Evolutionary conservation across 805 yeast species (phyloP), one percentile per base, ranked within the genome.

Genomic region (Maudiozyma serrabonitensis): DNA sequence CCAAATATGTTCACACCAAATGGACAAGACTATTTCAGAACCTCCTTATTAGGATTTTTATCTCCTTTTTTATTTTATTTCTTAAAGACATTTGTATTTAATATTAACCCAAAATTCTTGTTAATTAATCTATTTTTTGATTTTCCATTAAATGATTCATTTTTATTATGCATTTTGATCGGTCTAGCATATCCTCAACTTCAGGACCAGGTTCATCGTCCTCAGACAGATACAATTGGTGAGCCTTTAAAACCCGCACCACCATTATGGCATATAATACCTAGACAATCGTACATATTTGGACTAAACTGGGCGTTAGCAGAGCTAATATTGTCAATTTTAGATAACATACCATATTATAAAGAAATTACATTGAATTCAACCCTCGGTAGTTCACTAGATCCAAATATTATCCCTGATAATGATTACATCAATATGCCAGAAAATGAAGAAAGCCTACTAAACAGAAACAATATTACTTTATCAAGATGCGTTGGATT

Each of bases 151-250:
- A 65, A 71, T 53, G 68, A 68, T 45, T 64, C 69, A 68, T 55
- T 69, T 41, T 61, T 66, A 52, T 63, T 72, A 38, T 50, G 67
- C 37, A 64, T 71, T 2, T 49, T 72, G 7, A 55, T 69, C 16
- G 58, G 67, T 15, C 52, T 70, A 47, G 73, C 75, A 25, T 69
- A 69, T 46, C 75, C 75, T 2, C 75, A 71, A 49, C 53, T 61
- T 32, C 65, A 68, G 38, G 64, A 62, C 23, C 49, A 46, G 16
- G 7, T 34, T n/a, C 32, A 26, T 23, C 32, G 28, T 6, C 16
- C 41, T 12, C 18, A 21, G 9, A 13, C 31, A 11, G 16, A 23
- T 18, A 12, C 28, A 12, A 8, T 18, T 3, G 21, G 28, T 4
- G 28, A 43, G 5, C 25, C 19, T 4, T 19, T 43, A 16, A 8